These are phyloP conservation scores for Amphibolis antarctica DNA, from an alignment of 106 monocot genomes.

Conservation along the genomic window DNA sequence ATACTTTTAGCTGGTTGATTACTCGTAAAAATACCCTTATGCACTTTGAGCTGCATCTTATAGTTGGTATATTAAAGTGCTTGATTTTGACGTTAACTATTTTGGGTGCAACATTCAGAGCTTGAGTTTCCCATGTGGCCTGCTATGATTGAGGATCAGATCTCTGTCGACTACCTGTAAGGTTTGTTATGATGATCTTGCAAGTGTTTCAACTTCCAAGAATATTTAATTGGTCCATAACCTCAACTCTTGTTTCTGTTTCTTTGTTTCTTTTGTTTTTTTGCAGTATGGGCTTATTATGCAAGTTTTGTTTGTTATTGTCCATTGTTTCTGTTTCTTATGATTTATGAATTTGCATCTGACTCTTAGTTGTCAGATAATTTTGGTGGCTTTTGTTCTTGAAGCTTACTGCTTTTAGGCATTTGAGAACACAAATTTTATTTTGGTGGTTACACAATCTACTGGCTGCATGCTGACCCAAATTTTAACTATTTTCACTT, in stretches of 20 bases:
- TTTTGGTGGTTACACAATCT: too few relatives aligned
- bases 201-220: conserved; percentile 17
- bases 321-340: too few relatives aligned
- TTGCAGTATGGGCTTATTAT: too few relatives aligned
- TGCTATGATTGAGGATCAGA: conserved; percentile 42
- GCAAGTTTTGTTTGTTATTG: background rate
- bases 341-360: too few relatives aligned
- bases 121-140: conserved; percentile 27
- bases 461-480: too few relatives aligned
- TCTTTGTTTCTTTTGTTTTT: too few relatives aligned
- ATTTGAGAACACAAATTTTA: too few relatives aligned
- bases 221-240: background rate
- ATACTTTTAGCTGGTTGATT: background rate
- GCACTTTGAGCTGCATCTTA: background rate
- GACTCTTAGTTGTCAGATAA: too few relatives aligned
- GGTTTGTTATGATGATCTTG: conserved; percentile 61
- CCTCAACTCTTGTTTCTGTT: background rate
- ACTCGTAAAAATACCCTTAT: background rate
- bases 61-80: conserved; percentile 11
- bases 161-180: conserved; percentile 45
- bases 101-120: conserved; percentile 26
- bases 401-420: too few relatives aligned
- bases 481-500: too few relatives aligned
- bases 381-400: too few relatives aligned
- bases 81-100: conserved; percentile 19